Conservation (phyloP, 129 eudicot species). For the Helianthus tuberosus region DNA sequence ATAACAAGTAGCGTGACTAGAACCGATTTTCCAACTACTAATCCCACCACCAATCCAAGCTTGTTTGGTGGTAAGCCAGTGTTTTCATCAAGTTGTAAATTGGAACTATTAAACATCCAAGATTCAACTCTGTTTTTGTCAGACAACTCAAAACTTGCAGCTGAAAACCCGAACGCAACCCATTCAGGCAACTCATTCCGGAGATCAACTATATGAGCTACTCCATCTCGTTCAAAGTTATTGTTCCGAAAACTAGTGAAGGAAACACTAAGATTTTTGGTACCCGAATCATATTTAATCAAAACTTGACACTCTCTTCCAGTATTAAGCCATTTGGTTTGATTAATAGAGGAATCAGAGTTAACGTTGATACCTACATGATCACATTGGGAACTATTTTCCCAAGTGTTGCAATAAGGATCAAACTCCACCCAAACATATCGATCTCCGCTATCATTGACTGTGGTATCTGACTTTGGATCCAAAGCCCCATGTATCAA, state of each 20-base stretch:
- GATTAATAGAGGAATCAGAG: constrained; percentile 19
- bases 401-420: constrained; percentile 18
- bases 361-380: constrained; percentile 43
- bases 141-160: background rate
- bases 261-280: too few species aligned
- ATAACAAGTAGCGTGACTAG: background rate
- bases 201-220: constrained; percentile 28
- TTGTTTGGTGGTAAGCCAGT: background rate
- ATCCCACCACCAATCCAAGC: background rate
- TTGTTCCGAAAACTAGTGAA: background rate
- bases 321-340: constrained; percentile 16
- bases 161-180: too few species aligned
- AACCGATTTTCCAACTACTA: constrained; percentile 10
- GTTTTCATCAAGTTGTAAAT: background rate
- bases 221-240: background rate
- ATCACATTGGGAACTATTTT: background rate
- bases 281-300: constrained; percentile 31
- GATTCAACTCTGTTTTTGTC: constrained; percentile 28
- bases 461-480: background rate
- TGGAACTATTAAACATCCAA: constrained; percentile 36
- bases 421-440: constrained; percentile 50
- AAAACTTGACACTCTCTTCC: constrained; percentile 24
- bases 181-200: too few species aligned
- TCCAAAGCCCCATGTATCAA: background rate
- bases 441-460: background rate